Evolutionary conservation across 2,329 filamentous ascomycete species (phyloP).

Genomic region (Chaetomium globosum): DNA sequence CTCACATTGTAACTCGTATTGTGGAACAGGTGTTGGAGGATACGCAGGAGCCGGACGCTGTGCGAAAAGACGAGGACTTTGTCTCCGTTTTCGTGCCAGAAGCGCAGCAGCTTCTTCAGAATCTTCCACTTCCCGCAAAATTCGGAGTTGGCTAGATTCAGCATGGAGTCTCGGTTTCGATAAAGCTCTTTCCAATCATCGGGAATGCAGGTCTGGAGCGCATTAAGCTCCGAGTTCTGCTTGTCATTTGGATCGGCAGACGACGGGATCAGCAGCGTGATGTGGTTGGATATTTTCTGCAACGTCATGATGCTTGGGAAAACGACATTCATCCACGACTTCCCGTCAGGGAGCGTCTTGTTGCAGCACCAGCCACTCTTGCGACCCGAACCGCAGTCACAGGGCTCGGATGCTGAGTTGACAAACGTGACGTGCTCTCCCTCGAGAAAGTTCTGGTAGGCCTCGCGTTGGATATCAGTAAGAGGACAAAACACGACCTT

Average conservation of each 20-base stretch:
- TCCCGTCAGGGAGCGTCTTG: slow-evolving; percentile 58
- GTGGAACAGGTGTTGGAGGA: slow-evolving; percentile 82
- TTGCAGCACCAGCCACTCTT: slow-evolving; percentile 83
- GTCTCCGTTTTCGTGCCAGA: slow-evolving; percentile 87
- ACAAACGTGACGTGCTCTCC: slow-evolving; percentile 72
- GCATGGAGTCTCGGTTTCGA: slow-evolving; percentile 72
- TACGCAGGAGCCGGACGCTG: slow-evolving; percentile 79
- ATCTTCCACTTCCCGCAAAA: slow-evolving; percentile 98
- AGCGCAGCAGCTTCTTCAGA: slow-evolving; percentile 78
- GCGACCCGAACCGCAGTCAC: slow-evolving; percentile 68
- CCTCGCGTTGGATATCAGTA: slow-evolving; percentile 75
- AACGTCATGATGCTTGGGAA: slow-evolving; percentile 83
- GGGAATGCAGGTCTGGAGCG: slow-evolving; percentile 74
- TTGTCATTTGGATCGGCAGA: slow-evolving; percentile 67
- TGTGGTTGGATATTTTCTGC: slow-evolving; percentile 88
- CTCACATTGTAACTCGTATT: slow-evolving; percentile 88
- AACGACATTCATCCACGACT: slow-evolving; percentile 72
- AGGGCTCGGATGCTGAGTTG: slow-evolving; percentile 66
- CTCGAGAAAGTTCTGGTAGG: slow-evolving; percentile 80
- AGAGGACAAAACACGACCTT: slow-evolving; percentile 93
- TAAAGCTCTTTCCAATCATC: slow-evolving; percentile 75
- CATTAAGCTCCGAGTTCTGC: slow-evolving; percentile 74
- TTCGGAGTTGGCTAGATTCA: slow-evolving; percentile 80
- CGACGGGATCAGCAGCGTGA: slow-evolving; percentile 80
- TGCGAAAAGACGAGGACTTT: slow-evolving; percentile 97